A percentile compares a stretch with the other conserved stretches of the same genome.
Conservation (phyloP, 148 eudicot species). For the Fagopyrum esculentum region DNA sequence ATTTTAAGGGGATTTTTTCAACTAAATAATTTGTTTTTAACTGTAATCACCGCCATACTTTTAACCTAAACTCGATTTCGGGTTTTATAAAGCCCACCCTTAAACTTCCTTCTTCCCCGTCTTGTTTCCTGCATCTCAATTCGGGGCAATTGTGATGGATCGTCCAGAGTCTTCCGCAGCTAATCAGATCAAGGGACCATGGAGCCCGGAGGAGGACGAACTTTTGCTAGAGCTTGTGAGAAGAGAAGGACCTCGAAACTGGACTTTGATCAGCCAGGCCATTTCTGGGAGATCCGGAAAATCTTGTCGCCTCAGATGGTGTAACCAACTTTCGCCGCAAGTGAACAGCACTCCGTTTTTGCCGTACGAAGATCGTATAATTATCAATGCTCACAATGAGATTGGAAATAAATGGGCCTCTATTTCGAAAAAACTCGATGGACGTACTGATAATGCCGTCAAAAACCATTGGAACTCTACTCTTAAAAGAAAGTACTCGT, state of each 20-base stretch:
- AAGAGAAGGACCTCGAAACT: slow-evolving; percentile 42
- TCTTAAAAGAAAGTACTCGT: slow-evolving; percentile 30
- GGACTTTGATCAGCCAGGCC: slow-evolving; percentile 42
- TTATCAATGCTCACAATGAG: slow-evolving; percentile 36
- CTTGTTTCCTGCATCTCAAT: too few species aligned
- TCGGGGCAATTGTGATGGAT: background rate
- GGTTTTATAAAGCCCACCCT: too few species aligned
- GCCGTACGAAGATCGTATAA: slow-evolving; percentile 38
- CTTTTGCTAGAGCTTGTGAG: slow-evolving; percentile 24
- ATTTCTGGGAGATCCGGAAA: slow-evolving; percentile 48
- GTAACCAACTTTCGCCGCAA: slow-evolving; percentile 47
- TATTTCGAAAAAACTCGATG: slow-evolving; percentile 38
- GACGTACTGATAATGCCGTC: slow-evolving; percentile 53
- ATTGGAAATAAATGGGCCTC: slow-evolving; percentile 54
- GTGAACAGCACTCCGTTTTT: slow-evolving; percentile 45
- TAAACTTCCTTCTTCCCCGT: too few species aligned
- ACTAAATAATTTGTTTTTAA: too few species aligned
- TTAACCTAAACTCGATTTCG: too few species aligned
- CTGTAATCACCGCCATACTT: too few species aligned
- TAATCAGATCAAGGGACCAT: slow-evolving; percentile 56
- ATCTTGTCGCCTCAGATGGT: slow-evolving; percentile 52
- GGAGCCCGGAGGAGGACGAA: slow-evolving; percentile 55
- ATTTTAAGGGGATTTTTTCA: too few species aligned
- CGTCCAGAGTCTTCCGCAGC: background rate
- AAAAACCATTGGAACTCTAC: slow-evolving; percentile 59